Evolutionary conservation across 2,329 filamentous ascomycete species (phyloP), one percentile per base, ranked within the genome.

Genomic region (Fusarium sulawesiense): DNA sequence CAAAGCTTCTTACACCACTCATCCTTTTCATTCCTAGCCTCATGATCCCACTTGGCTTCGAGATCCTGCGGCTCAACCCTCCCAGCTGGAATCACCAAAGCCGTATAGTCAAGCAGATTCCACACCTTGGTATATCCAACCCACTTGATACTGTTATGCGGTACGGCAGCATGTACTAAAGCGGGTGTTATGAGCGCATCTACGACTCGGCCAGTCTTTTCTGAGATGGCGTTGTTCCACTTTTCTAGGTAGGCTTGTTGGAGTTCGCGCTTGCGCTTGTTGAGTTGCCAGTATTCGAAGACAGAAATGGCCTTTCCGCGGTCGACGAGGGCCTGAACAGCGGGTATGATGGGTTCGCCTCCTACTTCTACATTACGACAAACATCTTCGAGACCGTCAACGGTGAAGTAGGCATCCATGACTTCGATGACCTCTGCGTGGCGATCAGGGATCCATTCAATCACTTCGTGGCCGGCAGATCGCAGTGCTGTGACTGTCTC

Each of bases 211-310:
- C 85, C 87, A 0, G 83, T 84, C 1, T 34, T 65, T 0, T 79
- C 74, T 4, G 83, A 86, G 18, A 73, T 78, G 1, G 81, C 78
- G 0, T 75, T 74, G 46, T 85, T 84, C 89, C 88, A 91, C 60
- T 88, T 86, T 50, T 88, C 83, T 2, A 90, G 80, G 58, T 89
- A 90, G 2, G 66, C 68, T 23, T 77, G 74, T 27, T 77, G 75
- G 0, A 76, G 49, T 1, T 78, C 80, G 27, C 82, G 60, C 72
- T 91, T 91, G 27, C 83, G 81, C 64, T 81, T 86, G 77, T 91
- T 91, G 9, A 92, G 81, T 70, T 91, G 88, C 89, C 89, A 92
- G 77, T 91, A 92, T 7, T 89, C 82, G 60, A 87, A 90, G 0
- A 91, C 87, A 0, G 87, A 89, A 16, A 91, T 87, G 1, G 87